phyloP scores from a whole-genome alignment of 441 rosid genomes.

The Gossypium trilobum region DNA sequence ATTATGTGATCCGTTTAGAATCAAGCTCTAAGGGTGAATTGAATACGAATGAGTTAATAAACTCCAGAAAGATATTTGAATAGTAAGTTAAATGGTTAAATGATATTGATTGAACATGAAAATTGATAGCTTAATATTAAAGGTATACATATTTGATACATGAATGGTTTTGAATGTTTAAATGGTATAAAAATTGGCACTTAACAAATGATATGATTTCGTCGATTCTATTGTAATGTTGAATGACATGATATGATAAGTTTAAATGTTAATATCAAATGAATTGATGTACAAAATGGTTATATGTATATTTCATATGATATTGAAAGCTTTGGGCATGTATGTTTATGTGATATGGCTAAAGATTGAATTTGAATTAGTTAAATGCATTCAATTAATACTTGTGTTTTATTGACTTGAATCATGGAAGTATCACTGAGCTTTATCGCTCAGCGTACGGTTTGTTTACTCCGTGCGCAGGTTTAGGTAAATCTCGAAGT shows the following conservation, averaged over 20 bases:
- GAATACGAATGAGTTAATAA: neutral
- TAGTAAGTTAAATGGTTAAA: neutral
- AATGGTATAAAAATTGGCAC: neutral
- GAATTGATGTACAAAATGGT: neutral
- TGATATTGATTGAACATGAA: neutral
- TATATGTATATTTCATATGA: neutral
- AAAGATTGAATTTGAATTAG: neutral
- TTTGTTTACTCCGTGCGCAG: neutral
- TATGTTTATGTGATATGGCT: neutral
- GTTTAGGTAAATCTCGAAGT: neutral
- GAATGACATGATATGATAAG: neutral
- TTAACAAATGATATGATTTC: neutral
- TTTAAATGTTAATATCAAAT: neutral
- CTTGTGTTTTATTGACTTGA: neutral
- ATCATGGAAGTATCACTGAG: neutral
- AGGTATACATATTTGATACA: neutral
- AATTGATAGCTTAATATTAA: neutral
- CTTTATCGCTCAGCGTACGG: neutral
- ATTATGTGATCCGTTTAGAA: neutral
- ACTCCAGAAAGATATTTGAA: neutral
- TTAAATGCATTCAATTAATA: neutral
- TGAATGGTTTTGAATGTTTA: neutral
- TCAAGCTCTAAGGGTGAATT: neutral
- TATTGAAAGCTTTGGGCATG: neutral
- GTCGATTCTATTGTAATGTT: neutral